These are phyloP conservation scores for Clarireedia homoeocarpa DNA, from an alignment of 2,329 filamentous ascomycete genomes.

Conservation along the genomic window DNA sequence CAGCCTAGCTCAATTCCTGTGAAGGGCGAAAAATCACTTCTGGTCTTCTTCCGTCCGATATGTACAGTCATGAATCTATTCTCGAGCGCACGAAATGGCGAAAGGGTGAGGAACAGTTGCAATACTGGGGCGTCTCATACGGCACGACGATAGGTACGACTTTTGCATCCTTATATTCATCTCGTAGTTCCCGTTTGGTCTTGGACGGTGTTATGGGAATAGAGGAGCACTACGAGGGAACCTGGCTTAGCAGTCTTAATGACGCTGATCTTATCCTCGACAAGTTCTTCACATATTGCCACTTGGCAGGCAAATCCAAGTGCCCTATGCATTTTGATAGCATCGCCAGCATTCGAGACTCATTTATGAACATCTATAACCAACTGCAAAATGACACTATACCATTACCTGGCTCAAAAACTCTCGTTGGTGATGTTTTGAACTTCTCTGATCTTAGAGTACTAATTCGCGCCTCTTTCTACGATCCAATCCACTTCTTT, in stretches of 20 bases:
- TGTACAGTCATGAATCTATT: neutral
- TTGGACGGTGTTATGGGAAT: conserved; percentile 8
- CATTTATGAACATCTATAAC: neutral
- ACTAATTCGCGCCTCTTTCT: neutral
- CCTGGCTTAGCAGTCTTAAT: neutral
- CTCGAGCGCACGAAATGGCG: neutral
- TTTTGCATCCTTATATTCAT: conserved; percentile 10
- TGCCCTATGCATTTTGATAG: neutral
- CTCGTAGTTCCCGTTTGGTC: conserved; percentile 10
- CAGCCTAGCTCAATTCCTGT: conserved; percentile 3
- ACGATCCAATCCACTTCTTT: neutral
- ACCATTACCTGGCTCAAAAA: neutral
- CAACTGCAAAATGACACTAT: neutral
- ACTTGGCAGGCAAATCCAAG: neutral
- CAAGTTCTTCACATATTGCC: neutral
- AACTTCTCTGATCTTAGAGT: neutral
- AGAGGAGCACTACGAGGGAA: neutral
- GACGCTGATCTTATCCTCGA: neutral
- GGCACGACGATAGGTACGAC: conserved; percentile 12
- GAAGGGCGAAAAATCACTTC: neutral
- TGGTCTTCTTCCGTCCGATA: neutral
- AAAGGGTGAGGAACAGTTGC: neutral
- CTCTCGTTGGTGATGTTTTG: neutral
- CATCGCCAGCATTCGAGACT: neutral
- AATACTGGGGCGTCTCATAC: conserved; percentile 10